Percentiles rank a stretch among this genome's conserved stretches.
These are phyloP conservation scores for Sclerotinia subarctica DNA, from an alignment of 2,329 filamentous ascomycete species.

Conservation along the genomic window DNA sequence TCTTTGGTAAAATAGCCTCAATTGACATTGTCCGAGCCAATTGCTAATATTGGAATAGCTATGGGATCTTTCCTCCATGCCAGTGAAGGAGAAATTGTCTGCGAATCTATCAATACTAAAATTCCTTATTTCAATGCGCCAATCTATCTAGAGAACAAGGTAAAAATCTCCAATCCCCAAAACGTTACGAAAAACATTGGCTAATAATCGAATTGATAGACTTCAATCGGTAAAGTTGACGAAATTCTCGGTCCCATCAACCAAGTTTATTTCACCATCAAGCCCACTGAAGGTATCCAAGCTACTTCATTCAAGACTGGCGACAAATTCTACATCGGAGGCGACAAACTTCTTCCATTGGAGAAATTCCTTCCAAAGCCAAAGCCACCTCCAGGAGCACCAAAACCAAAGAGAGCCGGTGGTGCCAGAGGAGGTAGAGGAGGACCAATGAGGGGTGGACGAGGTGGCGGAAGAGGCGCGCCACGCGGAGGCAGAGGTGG, in stretches of 20 bases:
- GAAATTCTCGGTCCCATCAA: slow-evolving; percentile 97
- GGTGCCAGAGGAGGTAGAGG: slow-evolving; percentile 53
- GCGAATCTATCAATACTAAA: slow-evolving; percentile 91
- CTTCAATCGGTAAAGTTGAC: slow-evolving; percentile 91
- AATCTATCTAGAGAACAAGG: slow-evolving; percentile 99
- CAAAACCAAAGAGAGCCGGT: slow-evolving; percentile 67
- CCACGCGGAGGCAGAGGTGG: slow-evolving; percentile 48
- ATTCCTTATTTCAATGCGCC: slow-evolving; percentile 99
- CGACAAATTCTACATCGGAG: slow-evolving; percentile 95
- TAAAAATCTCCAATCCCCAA: slow-evolving; percentile 34
- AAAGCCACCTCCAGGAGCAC: slow-evolving; percentile 66
- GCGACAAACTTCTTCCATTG: slow-evolving; percentile 89
- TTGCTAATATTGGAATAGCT: slow-evolving; percentile 50
- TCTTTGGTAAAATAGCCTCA: slow-evolving; percentile 48
- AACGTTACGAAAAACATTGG: too few relatives aligned
- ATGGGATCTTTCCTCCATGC: slow-evolving; percentile 94
- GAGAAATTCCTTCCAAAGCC: slow-evolving; percentile 97
- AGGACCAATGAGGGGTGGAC: slow-evolving; percentile 43
- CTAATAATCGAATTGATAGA: slow-evolving; percentile 46
- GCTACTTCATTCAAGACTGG: slow-evolving; percentile 91
- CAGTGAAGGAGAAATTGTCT: slow-evolving; percentile 96
- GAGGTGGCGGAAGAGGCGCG: slow-evolving; percentile 47
- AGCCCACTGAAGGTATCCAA: slow-evolving; percentile 94
- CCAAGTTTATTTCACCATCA: slow-evolving; percentile 97
- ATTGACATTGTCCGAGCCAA: not conserved